Base-by-base conservation (phyloP, 768 basidiomycete species). In the Rossbeevera mucosa region DNA sequence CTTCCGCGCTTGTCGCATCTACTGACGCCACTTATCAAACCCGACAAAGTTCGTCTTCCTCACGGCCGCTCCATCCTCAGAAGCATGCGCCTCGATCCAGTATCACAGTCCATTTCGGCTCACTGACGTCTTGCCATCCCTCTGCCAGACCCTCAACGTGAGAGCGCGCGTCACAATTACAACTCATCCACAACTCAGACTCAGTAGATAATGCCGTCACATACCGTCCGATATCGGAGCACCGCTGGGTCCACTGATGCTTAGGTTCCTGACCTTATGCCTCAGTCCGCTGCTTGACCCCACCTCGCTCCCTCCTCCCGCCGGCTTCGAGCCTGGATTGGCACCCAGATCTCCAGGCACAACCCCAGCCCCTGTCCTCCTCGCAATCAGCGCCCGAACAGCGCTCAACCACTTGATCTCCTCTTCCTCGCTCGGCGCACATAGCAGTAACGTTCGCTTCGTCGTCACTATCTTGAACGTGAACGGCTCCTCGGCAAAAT, bases 361-460 rank as follows among this genome's bases (percentile, higher is more conserved):
- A 22, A 70, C 72, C 2, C 78, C 78, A 8, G 74, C 71, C 9
- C 75, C 81, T 7, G 75, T 75, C 57, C 91, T 75, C 49, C 90
- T 76, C 18, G 88, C 87, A 56, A 98, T 87, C 64, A 99, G 77
- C 54, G 93, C 93, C 47, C 93, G 85, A 33, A 98, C 82, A 9
- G 95, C 93, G 47, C 94, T 93, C 44, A 99, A 75, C 96, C 96
- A 99, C 69, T 88, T 91, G 68, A 98, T 94, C 72, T 98, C 96
- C 61, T 98, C 95, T 61, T 97, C 96, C 69, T 99, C 96, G 52
- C 80, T 86, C 14, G 96, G 95, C 7, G 96, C 96, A 62, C 94
- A 96, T 22, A 98, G 75, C 48, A 95, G 69, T 53, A 93, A 73
- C 16, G 90, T 88, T 54, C 92, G 82, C 69, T 95, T 94, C 49